Conservation (phyloP, 2,329 filamentous ascomycete species). For the Pestalotiopsis sp. region DNA sequence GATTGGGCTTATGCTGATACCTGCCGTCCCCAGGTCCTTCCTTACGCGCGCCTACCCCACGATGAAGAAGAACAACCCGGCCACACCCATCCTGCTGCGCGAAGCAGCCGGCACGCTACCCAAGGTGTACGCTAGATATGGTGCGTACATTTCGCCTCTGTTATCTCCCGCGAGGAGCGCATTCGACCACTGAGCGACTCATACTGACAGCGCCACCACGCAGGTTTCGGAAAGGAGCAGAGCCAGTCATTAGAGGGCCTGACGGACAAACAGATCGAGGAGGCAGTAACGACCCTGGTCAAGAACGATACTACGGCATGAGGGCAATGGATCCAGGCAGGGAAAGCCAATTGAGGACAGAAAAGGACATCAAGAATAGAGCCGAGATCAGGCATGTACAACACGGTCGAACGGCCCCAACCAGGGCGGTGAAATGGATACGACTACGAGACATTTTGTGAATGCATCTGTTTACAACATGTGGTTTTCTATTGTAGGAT, state of each 20-base stretch:
- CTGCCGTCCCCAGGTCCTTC: conserved; percentile 66
- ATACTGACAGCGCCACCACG: conserved; percentile 17
- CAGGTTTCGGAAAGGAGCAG: conserved; percentile 59
- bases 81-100: conserved; percentile 90
- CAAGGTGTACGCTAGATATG: conserved; percentile 89
- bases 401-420: not conserved
- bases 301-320: conserved; percentile 35
- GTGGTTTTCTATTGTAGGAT: not conserved
- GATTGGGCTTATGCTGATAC: not conserved
- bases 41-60: conserved; percentile 89
- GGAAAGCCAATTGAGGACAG: not conserved
- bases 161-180: not conserved
- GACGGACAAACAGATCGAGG: conserved; percentile 62
- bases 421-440: not conserved
- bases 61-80: conserved; percentile 99
- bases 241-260: conserved; percentile 58
- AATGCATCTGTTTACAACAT: not conserved
- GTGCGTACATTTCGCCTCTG: conserved; percentile 47
- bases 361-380: not conserved
- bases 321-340: not conserved
- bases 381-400: not conserved
- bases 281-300: conserved; percentile 55
- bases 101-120: conserved; percentile 85
- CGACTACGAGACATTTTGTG: conserved; percentile 6
- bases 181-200: not conserved